Base-by-base conservation (phyloP, 345 rosid genomes). In the Gossypium raimondii region DNA sequence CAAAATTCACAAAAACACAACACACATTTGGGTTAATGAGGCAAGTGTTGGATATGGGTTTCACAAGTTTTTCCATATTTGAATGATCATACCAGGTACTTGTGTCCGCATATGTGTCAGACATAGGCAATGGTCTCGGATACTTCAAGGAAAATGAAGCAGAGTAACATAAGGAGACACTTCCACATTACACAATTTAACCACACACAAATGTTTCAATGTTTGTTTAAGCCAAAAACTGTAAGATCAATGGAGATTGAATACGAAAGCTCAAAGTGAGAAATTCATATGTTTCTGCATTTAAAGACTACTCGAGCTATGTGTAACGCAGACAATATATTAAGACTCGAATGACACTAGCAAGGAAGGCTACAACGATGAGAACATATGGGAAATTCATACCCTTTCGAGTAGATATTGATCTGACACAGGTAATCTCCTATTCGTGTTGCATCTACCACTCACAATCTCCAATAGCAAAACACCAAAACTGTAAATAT, bases 401-500 rank as follows among this genome's bases (percentile, higher is more conserved):
- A 90, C 95, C 85, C 70, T 81, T 87, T 88, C 89, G 45, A 90
- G 91, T 65, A 90, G 89, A 84, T 80, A 84, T 73, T 85, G 90
- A 14, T 87, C 87, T 24, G 78, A 76, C 0, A 27, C 44, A 16
- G 87, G 84, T 68, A 87, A 81, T 64, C 72, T 73, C 82, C 76
- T 82, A 76, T 88, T 82, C 17, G 85, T 82, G 84, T 88, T 87
- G 83, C 85, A 12, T 74, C 89, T 84, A 77, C 95, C 93, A 76
- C 87, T 72, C 75, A 90, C 81, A 78, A 90, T 88, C 82, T 90
- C 95, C 85, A 86, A 34, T 12, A 88, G 79, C 41, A 90, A 81
- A 78, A 90, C 85, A 47, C 95, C 95, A 69, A 87, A 90, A 76
- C 95, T 88, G 81, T 90, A 90, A 58, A 90, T 59, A 78, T 90